Conservation (phyloP, 768 basidiomycete species). For the Arthromyces matolae region DNA sequence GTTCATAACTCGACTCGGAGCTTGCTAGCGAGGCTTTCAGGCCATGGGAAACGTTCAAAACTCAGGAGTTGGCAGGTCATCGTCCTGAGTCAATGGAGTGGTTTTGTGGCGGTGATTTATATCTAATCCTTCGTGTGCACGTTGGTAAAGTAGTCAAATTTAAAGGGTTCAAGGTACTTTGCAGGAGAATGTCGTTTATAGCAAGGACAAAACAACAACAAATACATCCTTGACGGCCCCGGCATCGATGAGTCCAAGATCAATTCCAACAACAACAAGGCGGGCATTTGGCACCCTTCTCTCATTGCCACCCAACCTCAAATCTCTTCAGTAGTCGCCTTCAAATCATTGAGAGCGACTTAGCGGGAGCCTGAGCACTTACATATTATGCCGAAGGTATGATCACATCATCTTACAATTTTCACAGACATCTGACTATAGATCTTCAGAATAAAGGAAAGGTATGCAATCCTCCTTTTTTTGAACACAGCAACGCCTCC, state of each 20-base stretch:
- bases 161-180: too few species aligned
- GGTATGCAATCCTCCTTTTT: slow-evolving; percentile 38
- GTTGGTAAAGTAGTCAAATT: too few species aligned
- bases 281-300: neutral
- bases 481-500: neutral
- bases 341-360: slow-evolving; percentile 8
- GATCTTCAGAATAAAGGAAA: slow-evolving; percentile 68
- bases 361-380: slow-evolving; percentile 11
- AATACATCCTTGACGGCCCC: slow-evolving; percentile 11
- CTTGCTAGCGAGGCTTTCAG: too few species aligned
- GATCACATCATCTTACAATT: slow-evolving; percentile 13
- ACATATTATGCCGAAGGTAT: slow-evolving; percentile 49
- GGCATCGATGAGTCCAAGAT: slow-evolving; percentile 13
- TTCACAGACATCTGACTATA: slow-evolving; percentile 15
- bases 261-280: slow-evolving; percentile 7
- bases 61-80: too few species aligned
- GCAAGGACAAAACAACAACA: slow-evolving; percentile 19
- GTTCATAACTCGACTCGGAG: too few species aligned
- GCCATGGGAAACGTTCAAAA: too few species aligned
- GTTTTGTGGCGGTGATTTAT: too few species aligned
- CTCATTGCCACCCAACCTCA: slow-evolving; percentile 1
- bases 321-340: slow-evolving; percentile 9
- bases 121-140: too few species aligned
- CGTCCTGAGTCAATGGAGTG: too few species aligned
- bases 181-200: too few species aligned